phyloP scores from a whole-genome alignment of 345 rosid genomes.

The Moricandia arvensis region DNA sequence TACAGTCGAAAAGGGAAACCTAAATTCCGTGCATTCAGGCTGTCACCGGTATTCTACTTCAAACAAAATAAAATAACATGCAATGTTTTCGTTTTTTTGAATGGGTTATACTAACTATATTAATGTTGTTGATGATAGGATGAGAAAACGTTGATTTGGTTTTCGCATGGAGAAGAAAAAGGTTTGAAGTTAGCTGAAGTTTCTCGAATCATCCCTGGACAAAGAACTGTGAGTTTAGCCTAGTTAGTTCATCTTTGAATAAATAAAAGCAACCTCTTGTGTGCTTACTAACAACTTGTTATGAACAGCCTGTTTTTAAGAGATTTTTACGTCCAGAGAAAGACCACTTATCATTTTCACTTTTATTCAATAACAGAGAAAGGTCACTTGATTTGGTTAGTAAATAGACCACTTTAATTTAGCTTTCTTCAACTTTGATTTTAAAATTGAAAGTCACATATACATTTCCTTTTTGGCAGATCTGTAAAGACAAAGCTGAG shows the following conservation, averaged over 20 bases:
- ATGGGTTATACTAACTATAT: neutral
- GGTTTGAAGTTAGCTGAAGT: slow-evolving; percentile 58
- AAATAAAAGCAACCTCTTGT: neutral
- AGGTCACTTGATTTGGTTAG: slow-evolving; percentile 97
- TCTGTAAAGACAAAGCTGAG: slow-evolving; percentile 96
- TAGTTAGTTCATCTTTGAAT: neutral
- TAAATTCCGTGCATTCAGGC: slow-evolving; percentile 79
- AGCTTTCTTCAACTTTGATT: slow-evolving; percentile 9
- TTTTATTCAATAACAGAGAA: slow-evolving; percentile 79
- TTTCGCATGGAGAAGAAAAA: slow-evolving; percentile 76
- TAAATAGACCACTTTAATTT: neutral
- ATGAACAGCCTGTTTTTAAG: slow-evolving; percentile 75
- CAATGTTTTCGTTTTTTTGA: neutral
- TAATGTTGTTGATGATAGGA: slow-evolving; percentile 63
- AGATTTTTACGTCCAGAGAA: slow-evolving; percentile 94
- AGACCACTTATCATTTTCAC: slow-evolving; percentile 92
- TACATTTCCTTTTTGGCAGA: slow-evolving; percentile 41
- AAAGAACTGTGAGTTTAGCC: slow-evolving; percentile 76
- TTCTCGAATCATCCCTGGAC: slow-evolving; percentile 74
- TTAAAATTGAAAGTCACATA: neutral
- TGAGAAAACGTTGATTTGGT: slow-evolving; percentile 79
- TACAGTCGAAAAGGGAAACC: slow-evolving; percentile 94
- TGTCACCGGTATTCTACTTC: slow-evolving; percentile 56
- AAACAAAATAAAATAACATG: neutral
- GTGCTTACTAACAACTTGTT: slow-evolving; percentile 1